Evolutionary conservation across 1,284 basidiomycete species (phyloP).

Genomic region (Ganoderma sp.): DNA sequence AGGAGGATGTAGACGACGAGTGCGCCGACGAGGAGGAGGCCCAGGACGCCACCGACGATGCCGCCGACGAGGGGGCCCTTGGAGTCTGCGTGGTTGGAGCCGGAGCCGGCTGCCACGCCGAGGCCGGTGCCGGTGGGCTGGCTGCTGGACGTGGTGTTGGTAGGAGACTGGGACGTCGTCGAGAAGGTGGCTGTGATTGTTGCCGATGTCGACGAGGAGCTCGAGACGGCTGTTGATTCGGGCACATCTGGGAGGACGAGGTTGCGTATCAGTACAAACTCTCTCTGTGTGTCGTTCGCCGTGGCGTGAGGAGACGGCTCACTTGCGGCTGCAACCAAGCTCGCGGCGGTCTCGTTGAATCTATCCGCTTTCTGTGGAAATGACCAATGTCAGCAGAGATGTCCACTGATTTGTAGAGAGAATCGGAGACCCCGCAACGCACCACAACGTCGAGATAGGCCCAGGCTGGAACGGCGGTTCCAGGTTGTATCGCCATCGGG

Average conservation of each 20-base stretch:
- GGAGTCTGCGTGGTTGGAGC: background rate
- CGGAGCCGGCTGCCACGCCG: background rate
- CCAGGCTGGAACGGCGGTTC: constrained; percentile 13
- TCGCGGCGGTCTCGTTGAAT: background rate
- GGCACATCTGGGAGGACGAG: background rate
- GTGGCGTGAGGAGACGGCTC: background rate
- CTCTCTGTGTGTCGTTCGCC: background rate
- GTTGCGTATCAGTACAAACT: background rate
- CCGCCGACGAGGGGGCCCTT: constrained; percentile 9
- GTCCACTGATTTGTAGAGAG: background rate
- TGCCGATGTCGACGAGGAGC: constrained; percentile 3
- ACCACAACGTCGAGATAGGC: constrained; percentile 11
- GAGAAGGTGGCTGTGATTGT: background rate
- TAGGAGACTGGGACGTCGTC: background rate
- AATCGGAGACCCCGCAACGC: background rate
- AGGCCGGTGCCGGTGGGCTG: background rate
- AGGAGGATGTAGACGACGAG: background rate
- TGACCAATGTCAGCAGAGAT: background rate
- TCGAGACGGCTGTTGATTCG: background rate
- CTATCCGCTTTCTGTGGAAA: background rate
- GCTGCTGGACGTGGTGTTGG: background rate
- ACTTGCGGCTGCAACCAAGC: background rate
- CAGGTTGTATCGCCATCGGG: constrained; percentile 1
- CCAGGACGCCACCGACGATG: constrained; percentile 10
- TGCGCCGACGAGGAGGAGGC: constrained; percentile 3